Evolutionary conservation across 768 basidiomycete species (phyloP).

Genomic region (Collybia sp.): DNA sequence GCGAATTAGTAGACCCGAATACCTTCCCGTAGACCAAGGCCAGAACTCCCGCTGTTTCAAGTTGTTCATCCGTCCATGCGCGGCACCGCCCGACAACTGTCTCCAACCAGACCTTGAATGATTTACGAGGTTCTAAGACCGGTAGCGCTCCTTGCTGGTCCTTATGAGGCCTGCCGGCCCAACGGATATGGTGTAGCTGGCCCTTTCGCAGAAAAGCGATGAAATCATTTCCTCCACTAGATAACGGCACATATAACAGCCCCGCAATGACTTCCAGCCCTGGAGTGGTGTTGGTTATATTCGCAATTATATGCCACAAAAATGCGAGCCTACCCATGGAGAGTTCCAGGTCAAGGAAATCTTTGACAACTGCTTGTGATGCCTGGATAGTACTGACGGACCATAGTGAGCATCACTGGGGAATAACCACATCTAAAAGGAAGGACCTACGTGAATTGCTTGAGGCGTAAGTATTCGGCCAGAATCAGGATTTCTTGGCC

Average conservation of each 20-base stretch:
- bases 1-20: constrained; percentile 1
- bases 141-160: constrained; percentile 25
- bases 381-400: constrained; percentile 56
- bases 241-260: constrained; percentile 71
- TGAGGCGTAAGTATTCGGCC: constrained; percentile 73
- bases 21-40: constrained; percentile 78
- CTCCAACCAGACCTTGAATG: constrained; percentile 80
- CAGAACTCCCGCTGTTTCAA: constrained; percentile 77
- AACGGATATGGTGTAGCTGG: constrained; percentile 63
- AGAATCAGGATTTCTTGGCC: constrained; percentile 78
- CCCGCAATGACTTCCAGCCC: constrained; percentile 67
- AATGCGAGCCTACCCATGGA: constrained; percentile 32
- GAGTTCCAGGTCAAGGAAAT: constrained; percentile 69
- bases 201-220: constrained; percentile 79
- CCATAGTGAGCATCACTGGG: background rate
- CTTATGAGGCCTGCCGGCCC: constrained; percentile 74
- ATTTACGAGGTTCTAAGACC: constrained; percentile 67
- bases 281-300: constrained; percentile 7
- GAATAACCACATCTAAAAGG: background rate
- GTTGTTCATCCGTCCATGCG: constrained; percentile 77
- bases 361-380: constrained; percentile 60
- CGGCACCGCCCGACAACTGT: constrained; percentile 62
- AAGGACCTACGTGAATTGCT: constrained; percentile 59
- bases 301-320: background rate
- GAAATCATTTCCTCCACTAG: constrained; percentile 70